phyloP scores from a whole-genome alignment of 345 rosid species.

The Sapria himalayana region DNA sequence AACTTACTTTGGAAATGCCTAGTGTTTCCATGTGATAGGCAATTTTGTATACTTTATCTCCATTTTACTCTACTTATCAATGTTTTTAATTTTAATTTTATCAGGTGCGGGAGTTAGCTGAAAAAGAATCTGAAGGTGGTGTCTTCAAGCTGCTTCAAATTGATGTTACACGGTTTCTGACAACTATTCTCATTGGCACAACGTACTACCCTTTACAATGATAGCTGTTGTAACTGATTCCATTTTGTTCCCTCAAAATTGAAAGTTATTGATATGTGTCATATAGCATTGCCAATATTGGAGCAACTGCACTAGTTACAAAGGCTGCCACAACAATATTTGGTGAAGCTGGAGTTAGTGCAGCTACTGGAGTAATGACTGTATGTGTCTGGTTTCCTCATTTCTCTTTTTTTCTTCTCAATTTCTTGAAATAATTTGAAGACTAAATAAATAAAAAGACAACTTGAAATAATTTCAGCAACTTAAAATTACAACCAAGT shows the following conservation, averaged over 20 bases:
- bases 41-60: no score
- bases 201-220: constrained; percentile 33
- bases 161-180: constrained; percentile 94
- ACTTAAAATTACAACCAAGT: no score
- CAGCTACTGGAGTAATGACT: constrained; percentile 97
- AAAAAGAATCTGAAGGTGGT: constrained; percentile 86
- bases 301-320: constrained; percentile 96
- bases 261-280: constrained; percentile 12
- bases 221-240: constrained; percentile 8
- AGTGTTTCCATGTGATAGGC: no score
- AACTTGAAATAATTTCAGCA: no score
- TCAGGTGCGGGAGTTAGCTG: constrained; percentile 92
- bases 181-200: constrained; percentile 97
- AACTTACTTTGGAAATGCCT: no score
- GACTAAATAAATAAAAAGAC: background rate
- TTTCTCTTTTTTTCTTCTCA: background rate
- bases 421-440: background rate
- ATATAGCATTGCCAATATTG: constrained; percentile 85
- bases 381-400: constrained; percentile 25
- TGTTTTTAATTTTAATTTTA: constrained; percentile 12
- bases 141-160: constrained; percentile 88
- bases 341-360: constrained; percentile 99
- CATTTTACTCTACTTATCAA: no score
- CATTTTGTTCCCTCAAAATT: constrained; percentile 10
- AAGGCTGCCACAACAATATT: constrained; percentile 95